These are phyloP conservation scores for Yarrowia sp. DNA, from an alignment of 805 yeast species.

Conservation along the genomic window DNA sequence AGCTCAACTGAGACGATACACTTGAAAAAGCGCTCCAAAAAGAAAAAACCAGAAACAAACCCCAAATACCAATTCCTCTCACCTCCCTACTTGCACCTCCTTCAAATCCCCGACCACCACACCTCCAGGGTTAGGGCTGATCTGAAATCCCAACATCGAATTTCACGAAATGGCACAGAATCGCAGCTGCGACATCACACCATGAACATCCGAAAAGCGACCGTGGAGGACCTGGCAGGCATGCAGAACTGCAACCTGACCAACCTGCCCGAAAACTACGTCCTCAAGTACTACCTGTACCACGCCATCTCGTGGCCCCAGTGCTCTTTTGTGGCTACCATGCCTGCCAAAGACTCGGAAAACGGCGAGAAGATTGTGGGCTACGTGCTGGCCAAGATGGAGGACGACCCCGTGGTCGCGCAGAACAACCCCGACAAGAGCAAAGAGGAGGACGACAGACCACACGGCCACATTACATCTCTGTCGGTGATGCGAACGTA, in stretches of 20 bases:
- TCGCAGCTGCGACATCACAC: conserved; percentile 27
- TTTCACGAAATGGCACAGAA: background rate
- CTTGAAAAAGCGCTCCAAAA: no score
- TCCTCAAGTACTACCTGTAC: conserved; percentile 87
- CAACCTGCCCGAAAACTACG: conserved; percentile 92
- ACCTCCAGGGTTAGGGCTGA: conserved; percentile 12
- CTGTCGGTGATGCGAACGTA: conserved; percentile 93
- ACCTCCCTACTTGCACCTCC: background rate
- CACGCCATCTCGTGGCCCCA: conserved; percentile 97
- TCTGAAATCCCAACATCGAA: conserved; percentile 13
- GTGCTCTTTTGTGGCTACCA: conserved; percentile 86
- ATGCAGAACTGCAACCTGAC: conserved; percentile 94
- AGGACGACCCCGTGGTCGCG: conserved; percentile 56
- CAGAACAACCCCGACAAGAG: conserved; percentile 12
- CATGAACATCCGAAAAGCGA: conserved; percentile 84
- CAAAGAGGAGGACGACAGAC: conserved; percentile 31
- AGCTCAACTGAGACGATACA: no score
- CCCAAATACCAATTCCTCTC: background rate
- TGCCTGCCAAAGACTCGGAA: conserved; percentile 62
- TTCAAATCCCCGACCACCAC: background rate
- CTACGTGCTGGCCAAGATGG: conserved; percentile 94
- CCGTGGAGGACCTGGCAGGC: conserved; percentile 80
- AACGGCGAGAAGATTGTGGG: conserved; percentile 78
- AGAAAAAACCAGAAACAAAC: no score
- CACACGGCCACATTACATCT: conserved; percentile 91